These are phyloP conservation scores for Erysimum cheiri DNA, from an alignment of 441 rosid genomes.

Conservation along the genomic window DNA sequence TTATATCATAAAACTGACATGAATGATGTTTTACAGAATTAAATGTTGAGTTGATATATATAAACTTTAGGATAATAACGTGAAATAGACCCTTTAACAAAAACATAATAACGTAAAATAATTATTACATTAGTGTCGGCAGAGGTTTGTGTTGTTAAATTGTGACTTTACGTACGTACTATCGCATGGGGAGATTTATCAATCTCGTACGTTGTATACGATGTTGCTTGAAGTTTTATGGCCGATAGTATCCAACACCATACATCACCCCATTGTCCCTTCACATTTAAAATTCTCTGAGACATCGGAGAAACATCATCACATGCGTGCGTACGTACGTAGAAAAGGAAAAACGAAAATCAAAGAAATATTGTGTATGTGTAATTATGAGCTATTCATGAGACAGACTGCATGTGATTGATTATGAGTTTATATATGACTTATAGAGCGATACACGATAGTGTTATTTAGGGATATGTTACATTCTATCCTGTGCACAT, in stretches of 20 bases:
- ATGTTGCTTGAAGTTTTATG: constrained; percentile 16
- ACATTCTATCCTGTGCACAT: background rate
- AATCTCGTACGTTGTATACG: constrained; percentile 30
- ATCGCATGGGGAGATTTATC: background rate
- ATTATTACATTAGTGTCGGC: constrained; percentile 22
- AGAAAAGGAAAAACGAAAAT: background rate
- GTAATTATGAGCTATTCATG: background rate
- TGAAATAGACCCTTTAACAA: too few species aligned
- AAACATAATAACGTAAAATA: constrained; percentile 1
- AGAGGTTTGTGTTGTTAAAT: constrained; percentile 10
- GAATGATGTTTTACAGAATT: background rate
- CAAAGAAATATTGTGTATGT: background rate
- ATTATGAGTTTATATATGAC: background rate
- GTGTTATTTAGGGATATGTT: background rate
- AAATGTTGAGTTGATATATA: background rate
- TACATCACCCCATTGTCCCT: background rate
- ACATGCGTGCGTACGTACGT: background rate
- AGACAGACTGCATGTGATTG: background rate
- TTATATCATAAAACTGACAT: background rate
- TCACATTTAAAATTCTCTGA: background rate
- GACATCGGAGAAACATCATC: constrained; percentile 14
- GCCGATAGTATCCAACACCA: constrained; percentile 24
- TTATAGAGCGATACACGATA: background rate
- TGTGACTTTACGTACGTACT: background rate
- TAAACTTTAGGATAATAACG: background rate